A percentile compares a stretch with the other conserved stretches of the same genome.
These are phyloP conservation scores for Diaporthe nobilis DNA, from an alignment of 2,329 filamentous ascomycete species.

Conservation along the genomic window DNA sequence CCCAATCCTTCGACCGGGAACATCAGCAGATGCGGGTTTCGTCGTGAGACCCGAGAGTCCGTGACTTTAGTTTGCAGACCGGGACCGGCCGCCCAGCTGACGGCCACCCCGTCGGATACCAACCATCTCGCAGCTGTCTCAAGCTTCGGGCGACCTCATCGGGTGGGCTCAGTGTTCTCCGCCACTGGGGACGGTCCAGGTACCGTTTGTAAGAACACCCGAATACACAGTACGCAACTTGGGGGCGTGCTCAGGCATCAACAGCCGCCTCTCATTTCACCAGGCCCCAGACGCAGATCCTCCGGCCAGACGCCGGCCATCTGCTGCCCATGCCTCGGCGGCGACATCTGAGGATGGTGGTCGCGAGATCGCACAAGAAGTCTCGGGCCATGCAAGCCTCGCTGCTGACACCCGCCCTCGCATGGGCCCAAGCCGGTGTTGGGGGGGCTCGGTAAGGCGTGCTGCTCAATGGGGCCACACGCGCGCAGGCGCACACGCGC, in stretches of 20 bases:
- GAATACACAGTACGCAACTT: neutral
- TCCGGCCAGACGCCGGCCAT: neutral
- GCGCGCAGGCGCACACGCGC: neutral
- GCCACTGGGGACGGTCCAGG: neutral
- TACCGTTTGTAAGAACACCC: neutral
- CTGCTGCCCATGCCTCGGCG: neutral
- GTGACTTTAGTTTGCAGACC: slow-evolving; percentile 15
- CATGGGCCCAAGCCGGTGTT: neutral
- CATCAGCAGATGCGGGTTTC: slow-evolving; percentile 24
- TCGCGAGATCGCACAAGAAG: slow-evolving; percentile 29
- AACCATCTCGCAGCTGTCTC: slow-evolving; percentile 20
- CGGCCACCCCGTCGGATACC: neutral
- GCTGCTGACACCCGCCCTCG: slow-evolving; percentile 27
- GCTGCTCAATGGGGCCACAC: slow-evolving; percentile 15
- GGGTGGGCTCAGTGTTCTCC: neutral
- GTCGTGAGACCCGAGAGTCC: slow-evolving; percentile 24
- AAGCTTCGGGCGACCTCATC: neutral
- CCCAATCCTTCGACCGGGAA: slow-evolving; percentile 23
- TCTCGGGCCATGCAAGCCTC: slow-evolving; percentile 34
- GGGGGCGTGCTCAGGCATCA: slow-evolving; percentile 17
- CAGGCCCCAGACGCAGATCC: neutral
- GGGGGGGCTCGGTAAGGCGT: slow-evolving; percentile 16
- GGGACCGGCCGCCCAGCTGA: slow-evolving; percentile 27
- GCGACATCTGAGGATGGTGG: slow-evolving; percentile 8
- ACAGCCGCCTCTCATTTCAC: slow-evolving; percentile 17